Percentiles rank a stretch among this genome's conserved stretches.
phyloP scores from a whole-genome alignment of 2,329 filamentous ascomycete genomes.

The Lachnellula subtilissima region DNA sequence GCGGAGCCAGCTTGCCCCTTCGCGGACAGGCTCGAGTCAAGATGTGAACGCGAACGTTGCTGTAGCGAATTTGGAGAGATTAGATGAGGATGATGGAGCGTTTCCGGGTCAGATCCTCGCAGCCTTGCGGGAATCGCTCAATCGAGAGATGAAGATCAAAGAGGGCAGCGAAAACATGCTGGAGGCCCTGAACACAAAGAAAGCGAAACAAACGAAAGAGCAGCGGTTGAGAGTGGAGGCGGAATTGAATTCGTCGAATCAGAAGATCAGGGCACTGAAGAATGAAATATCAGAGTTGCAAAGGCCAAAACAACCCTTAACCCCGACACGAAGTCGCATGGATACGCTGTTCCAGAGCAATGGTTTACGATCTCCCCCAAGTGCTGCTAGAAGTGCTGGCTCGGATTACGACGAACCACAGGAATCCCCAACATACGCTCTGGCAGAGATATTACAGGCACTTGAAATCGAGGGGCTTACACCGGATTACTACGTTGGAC shows the following conservation, averaged over 20 bases:
- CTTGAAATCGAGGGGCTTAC: slow-evolving; percentile 83
- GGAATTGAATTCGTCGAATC: slow-evolving; percentile 85
- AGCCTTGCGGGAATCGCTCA: slow-evolving; percentile 75
- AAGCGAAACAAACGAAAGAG: slow-evolving; percentile 90
- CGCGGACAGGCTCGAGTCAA: slow-evolving; percentile 57
- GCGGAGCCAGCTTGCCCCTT: slow-evolving; percentile 61
- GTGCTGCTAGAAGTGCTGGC: slow-evolving; percentile 49
- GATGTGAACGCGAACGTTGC: slow-evolving; percentile 50
- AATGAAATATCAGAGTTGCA: slow-evolving; percentile 58
- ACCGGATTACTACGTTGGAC: slow-evolving; percentile 90
- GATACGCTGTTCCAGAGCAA: slow-evolving; percentile 44
- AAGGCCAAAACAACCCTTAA: slow-evolving; percentile 41
- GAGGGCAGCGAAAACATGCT: slow-evolving; percentile 96
- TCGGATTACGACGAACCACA: slow-evolving; percentile 63
- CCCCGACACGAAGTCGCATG: slow-evolving; percentile 46
- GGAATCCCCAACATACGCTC: slow-evolving; percentile 86
- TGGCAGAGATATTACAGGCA: slow-evolving; percentile 85
- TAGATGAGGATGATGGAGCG: slow-evolving; percentile 57
- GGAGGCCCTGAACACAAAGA: slow-evolving; percentile 90
- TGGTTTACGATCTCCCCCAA: slow-evolving; percentile 52
- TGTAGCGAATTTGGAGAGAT: slow-evolving; percentile 46
- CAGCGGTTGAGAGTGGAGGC: slow-evolving; percentile 75
- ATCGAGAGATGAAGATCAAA: slow-evolving; percentile 96
- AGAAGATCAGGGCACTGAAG: slow-evolving; percentile 57
- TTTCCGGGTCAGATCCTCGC: slow-evolving; percentile 70